Evolutionary conservation across 2,329 filamentous ascomycete species (phyloP), one percentile per base, ranked within the genome.

Genomic region (Trichoderma sp.): DNA sequence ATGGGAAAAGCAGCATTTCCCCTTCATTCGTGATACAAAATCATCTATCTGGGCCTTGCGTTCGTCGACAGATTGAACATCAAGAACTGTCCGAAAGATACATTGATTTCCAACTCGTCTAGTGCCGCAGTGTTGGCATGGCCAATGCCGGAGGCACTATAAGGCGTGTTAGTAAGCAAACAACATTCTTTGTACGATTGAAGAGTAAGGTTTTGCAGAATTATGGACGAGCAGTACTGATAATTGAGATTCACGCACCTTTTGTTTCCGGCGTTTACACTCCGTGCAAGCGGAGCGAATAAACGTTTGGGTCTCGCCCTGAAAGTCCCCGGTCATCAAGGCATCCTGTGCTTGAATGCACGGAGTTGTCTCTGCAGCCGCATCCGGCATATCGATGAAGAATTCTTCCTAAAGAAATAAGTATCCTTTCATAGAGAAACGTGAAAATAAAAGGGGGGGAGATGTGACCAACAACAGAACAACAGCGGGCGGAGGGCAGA

Each of bases 91-190:
- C n/a, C 33, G 56, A 33, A 81, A 81, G 52, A 74, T 74, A 68
- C 80, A 81, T 71, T 77, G 77, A 68, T 79, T 76, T 55, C 77
- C 75, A 33, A 81, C 78, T 68, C 81, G 80, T 71, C 80, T 79
- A 68, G 80, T 80, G 69, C 79, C 77, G 68, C 80, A 81, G 67
- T 81, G 79, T 61, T 77, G 78, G 68, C 80, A 81, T 8, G 80
- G 80, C 79, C 79, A 81, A 64, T 80, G 76, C 37, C 79, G 78
- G 68, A 79, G 79, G 74, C 80, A 81, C 80, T 81, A 56, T 24
- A 2, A 6, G n/a, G 16, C 8, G 40, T 47, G 27, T 61, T 68
- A 60, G 43, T 5, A 7, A 43, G n/a, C 19, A 29, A 14, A 47
- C 14, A 10, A 49, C 43, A 5, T 19, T 7, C 11, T 29, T n/a